Base-by-base conservation (phyloP, 2,329 filamentous ascomycete genomes). In the Talaromyces funiculosus region DNA sequence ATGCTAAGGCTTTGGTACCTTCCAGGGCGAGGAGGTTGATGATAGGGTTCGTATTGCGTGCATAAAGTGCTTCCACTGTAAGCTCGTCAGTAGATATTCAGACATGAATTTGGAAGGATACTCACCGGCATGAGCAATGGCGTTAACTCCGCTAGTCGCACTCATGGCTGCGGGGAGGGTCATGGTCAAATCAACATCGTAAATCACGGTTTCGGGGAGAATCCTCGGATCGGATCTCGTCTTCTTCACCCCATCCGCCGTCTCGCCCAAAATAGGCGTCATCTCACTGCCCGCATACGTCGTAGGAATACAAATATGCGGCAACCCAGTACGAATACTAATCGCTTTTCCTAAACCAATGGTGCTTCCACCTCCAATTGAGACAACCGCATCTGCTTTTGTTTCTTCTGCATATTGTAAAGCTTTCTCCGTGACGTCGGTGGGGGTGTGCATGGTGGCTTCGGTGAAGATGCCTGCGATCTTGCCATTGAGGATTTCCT, bases 221-320 rank as follows among this genome's bases (percentile, higher is more conserved):
- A 87, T 86, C 68, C 80, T 83, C 1, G 81, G 79, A 68, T 87
- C 84, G 4, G 73, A 77, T 31, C 79, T 75, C 3, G 85, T 87
- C 60, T 79, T 81, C 72, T 88, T 86, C 61, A 76, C 68, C 0
- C 85, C 84, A 57, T 82, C 78, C 12, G 77, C 75, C 0, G 84
- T 87, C 72, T 88, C 84, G 2, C 85, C 85, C 12, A 88, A 72
- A 51, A 87, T 86, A 0, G 85, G 82, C 3, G 85, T 87, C 79
- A 88, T 85, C 67, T 88, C 86, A 62, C 81, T 84, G 3, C 83
- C 83, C 4, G 83, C 80, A 67, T 86, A 86, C 0, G 83, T 85
- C 2, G 83, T 86, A n/a, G 84, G 82, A 53, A 86, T 81, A 65
- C 82, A 84, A 45, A 86, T 79, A 66, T 86, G 83, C 20, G 81